Evolutionary conservation across 345 rosid genomes (phyloP), one percentile per base, ranked within the genome.

Genomic region (Psidium friedrichsthalianum): DNA sequence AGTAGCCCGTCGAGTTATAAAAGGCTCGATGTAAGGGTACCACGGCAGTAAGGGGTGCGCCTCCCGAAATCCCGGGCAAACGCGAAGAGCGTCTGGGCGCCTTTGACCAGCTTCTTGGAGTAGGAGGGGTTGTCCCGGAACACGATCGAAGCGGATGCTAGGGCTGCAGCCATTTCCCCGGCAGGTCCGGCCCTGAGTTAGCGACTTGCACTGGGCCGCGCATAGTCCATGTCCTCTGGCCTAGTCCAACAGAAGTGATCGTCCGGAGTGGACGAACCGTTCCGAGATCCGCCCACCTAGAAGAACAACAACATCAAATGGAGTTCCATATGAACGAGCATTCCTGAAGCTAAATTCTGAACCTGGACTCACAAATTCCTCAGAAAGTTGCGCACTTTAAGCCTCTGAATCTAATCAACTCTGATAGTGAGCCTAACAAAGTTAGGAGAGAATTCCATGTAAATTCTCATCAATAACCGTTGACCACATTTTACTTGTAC

Each of bases 161-260:
- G 84, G 51, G 99, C 95, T 0, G 99, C 96, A 0, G 97, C 94
- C 88, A 95, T 94, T 87, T 96, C 98, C 20, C 92, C 94, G 0
- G 91, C 98, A 96, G 96, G 58, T 96, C 98, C 0, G 96, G 89
- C 24, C 94, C 98, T 0, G 94, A 24, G 27, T 32, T 76, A 6
- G 91, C 4, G 0, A 61, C 55, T 54, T 90, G 90, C 32, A 93
- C 90, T 22, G 92, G 92, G 93, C 69, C 96, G 88, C 10, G 57
- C 59, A n/a, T 95, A 95, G 83, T 91, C 91, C 98, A 95, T 95
- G 88, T 96, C 98, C 88, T 95, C 99, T 15, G 98, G 98, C 86
- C 93, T 91, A 80, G 87, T 87, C 98, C 99, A 96, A 87, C 98
- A 95, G 87, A 87, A 89, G 84, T 92, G 95, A 82, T 96, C 98